Evolutionary conservation across 1,284 basidiomycete genomes (phyloP).

Genomic region (Sporisorium scitamineum): DNA sequence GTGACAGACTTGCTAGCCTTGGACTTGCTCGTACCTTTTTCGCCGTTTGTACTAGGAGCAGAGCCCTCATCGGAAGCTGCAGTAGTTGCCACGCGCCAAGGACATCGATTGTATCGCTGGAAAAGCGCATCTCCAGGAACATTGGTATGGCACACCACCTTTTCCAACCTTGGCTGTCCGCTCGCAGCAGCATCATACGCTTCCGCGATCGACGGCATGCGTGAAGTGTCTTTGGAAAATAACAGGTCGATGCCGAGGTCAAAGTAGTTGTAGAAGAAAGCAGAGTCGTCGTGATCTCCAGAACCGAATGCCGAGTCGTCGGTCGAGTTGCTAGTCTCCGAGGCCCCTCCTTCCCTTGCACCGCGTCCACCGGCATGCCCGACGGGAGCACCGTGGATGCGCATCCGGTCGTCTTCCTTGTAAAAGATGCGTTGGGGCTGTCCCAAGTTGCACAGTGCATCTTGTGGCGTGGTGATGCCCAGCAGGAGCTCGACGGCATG

Average conservation of each 20-base stretch:
- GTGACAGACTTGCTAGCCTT: slow-evolving; percentile 7
- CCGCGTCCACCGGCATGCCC: slow-evolving; percentile 5
- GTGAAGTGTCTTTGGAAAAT: slow-evolving; percentile 29
- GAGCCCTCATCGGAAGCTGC: background rate
- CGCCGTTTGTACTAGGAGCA: background rate
- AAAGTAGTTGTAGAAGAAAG: slow-evolving; percentile 58
- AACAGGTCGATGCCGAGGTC: slow-evolving; percentile 52
- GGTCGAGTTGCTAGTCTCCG: slow-evolving; percentile 19
- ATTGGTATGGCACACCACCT: slow-evolving; percentile 52
- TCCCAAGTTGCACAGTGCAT: slow-evolving; percentile 45
- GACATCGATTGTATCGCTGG: slow-evolving; percentile 49
- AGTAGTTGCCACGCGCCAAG: slow-evolving; percentile 28
- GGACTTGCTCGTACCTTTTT: slow-evolving; percentile 3
- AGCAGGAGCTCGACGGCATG: slow-evolving; percentile 32
- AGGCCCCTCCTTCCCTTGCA: slow-evolving; percentile 3
- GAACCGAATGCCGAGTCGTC: slow-evolving; percentile 16
- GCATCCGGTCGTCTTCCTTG: slow-evolving; percentile 52
- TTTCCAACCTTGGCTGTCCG: slow-evolving; percentile 46
- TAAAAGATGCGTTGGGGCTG: slow-evolving; percentile 49
- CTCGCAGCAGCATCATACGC: slow-evolving; percentile 20
- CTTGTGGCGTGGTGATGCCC: slow-evolving; percentile 46
- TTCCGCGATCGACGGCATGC: slow-evolving; percentile 28
- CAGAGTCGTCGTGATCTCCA: slow-evolving; percentile 31
- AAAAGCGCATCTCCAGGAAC: slow-evolving; percentile 50
- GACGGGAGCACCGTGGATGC: slow-evolving; percentile 33